These are phyloP conservation scores for Dimocarpus longan DNA, from an alignment of 345 rosid species.

Conservation along the genomic window DNA sequence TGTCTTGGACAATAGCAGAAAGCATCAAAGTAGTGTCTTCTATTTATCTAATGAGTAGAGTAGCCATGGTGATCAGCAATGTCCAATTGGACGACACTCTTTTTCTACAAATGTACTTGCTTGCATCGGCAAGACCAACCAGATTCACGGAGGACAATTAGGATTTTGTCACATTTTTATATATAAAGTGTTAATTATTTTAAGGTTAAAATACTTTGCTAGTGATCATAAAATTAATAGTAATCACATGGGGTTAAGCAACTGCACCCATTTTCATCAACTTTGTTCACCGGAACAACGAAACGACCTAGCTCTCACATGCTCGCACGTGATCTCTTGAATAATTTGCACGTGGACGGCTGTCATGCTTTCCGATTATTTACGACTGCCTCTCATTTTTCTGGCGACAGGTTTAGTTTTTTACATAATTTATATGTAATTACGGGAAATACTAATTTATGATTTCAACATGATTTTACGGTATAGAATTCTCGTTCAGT, in stretches of 20 bases:
- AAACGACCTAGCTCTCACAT: slow-evolving; percentile 41
- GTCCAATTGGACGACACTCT: too few relatives aligned
- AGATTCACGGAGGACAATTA: not conserved
- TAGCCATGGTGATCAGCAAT: not conserved
- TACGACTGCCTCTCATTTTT: too few relatives aligned
- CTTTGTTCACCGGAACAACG: slow-evolving; percentile 28
- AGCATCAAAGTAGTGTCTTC: not conserved
- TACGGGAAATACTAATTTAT: too few relatives aligned
- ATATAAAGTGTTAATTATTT: not conserved
- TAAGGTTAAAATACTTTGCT: not conserved
- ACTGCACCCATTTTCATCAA: slow-evolving; percentile 22
- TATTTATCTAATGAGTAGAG: not conserved
- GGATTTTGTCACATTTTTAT: not conserved
- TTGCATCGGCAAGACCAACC: not conserved
- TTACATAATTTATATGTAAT: too few relatives aligned
- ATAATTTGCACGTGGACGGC: slow-evolving; percentile 57
- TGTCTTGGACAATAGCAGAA: not conserved
- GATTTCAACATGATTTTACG: too few relatives aligned
- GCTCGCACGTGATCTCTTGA: slow-evolving; percentile 57
- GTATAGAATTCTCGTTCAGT: too few relatives aligned
- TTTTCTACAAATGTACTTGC: too few relatives aligned
- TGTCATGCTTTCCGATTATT: slow-evolving; percentile 24
- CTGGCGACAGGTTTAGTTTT: too few relatives aligned
- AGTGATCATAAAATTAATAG: slow-evolving; percentile 5
- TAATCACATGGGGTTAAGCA: slow-evolving; percentile 30